Evolutionary conservation across 1,284 basidiomycete species (phyloP).

Genomic region (Sanghuangporus sanghuang): DNA sequence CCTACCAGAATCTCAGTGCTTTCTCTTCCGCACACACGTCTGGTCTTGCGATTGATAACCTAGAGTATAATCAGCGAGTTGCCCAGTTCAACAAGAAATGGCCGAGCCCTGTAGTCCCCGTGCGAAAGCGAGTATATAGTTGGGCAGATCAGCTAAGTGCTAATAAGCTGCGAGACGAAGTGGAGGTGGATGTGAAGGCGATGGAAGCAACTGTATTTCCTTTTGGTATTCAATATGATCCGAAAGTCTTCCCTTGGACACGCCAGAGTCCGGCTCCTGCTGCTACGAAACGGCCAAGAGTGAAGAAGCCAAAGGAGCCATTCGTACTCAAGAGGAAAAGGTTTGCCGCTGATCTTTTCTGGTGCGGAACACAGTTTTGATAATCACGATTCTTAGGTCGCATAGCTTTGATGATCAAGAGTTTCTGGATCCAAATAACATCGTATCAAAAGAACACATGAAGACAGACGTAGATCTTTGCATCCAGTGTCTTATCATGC

Average conservation of each 20-base stretch:
- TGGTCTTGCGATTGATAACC: constrained; percentile 35
- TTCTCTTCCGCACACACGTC: constrained; percentile 35
- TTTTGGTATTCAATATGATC: not conserved
- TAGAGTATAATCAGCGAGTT: constrained; percentile 37
- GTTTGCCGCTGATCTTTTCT: constrained; percentile 1
- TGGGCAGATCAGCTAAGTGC: constrained; percentile 51
- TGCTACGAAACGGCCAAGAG: not conserved
- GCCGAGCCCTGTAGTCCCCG: constrained; percentile 27
- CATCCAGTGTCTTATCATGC: constrained; percentile 65
- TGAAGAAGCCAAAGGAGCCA: constrained; percentile 15
- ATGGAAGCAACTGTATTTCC: not conserved
- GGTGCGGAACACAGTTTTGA: not conserved
- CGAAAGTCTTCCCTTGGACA: not conserved
- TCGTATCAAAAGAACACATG: constrained; percentile 58
- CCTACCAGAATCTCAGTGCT: constrained; percentile 14
- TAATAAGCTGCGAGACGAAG: constrained; percentile 26
- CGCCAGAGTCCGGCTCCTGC: not conserved
- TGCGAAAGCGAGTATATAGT: constrained; percentile 36
- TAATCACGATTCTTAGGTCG: constrained; percentile 32
- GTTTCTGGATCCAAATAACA: constrained; percentile 37
- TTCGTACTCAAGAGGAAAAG: constrained; percentile 14
- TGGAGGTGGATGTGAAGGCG: constrained; percentile 9
- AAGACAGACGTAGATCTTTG: constrained; percentile 73
- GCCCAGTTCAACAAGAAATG: constrained; percentile 42
- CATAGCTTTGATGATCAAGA: constrained; percentile 58